Conservation (phyloP, 129 eudicot species). For the Saposhnikovia divaricata region DNA sequence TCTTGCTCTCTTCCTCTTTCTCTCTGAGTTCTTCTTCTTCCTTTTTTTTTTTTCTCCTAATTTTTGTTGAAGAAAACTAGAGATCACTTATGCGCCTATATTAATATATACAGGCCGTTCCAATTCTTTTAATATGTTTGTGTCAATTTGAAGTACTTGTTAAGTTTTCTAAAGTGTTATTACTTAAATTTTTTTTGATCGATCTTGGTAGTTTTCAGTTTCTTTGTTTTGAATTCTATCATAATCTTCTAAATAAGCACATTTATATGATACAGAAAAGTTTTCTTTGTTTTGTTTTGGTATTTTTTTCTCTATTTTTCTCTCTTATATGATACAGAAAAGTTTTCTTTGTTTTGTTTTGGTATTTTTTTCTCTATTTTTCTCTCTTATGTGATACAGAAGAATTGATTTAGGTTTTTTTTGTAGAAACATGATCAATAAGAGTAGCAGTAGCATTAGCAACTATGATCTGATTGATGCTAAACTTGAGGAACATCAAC, state of each 20-base stretch:
- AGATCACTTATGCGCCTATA: not conserved
- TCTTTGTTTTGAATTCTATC: no score
- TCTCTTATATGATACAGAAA: not conserved
- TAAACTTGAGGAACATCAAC: constrained; percentile 91
- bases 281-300: no score
- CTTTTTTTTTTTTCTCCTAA: no score
- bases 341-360: no score
- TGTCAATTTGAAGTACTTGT: not conserved
- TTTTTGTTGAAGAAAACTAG: not conserved
- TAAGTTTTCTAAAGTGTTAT: no score
- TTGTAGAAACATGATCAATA: constrained; percentile 22
- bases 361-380: not conserved
- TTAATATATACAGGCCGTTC: not conserved
- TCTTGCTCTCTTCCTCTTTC: constrained; percentile 17
- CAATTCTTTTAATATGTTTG: not conserved
- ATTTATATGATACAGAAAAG: no score
- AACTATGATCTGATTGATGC: constrained; percentile 91
- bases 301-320: not conserved
- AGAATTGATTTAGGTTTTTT: not conserved
- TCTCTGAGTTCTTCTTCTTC: not conserved
- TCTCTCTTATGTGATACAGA: not conserved
- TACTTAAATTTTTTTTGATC: no score
- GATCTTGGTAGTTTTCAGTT: not conserved
- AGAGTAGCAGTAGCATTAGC: constrained; percentile 45
- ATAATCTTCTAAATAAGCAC: not conserved